These are phyloP conservation scores for Cutaneotrichosporon spelunceum DNA, from an alignment of 1,284 basidiomycete genomes.

Conservation along the genomic window DNA sequence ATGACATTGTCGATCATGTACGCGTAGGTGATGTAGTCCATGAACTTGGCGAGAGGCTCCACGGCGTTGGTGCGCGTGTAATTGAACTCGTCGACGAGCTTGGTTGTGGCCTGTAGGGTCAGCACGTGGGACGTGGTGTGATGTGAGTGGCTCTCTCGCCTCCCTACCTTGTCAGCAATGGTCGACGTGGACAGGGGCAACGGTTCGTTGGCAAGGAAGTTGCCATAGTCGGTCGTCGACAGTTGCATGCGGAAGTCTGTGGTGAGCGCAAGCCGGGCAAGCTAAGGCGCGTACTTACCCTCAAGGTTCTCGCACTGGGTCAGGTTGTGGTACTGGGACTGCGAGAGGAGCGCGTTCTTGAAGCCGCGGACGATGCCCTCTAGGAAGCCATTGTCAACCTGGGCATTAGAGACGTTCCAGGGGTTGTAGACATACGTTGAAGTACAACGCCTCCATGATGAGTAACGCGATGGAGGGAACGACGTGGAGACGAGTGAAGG, in stretches of 20 bases:
- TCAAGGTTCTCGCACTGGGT: constrained; percentile 97
- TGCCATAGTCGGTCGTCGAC: constrained; percentile 95
- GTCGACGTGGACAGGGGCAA: constrained; percentile 92
- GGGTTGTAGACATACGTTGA: constrained; percentile 62
- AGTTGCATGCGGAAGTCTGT: constrained; percentile 88
- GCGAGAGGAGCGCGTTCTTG: constrained; percentile 85
- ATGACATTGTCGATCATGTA: constrained; percentile 99
- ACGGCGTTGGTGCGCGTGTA: constrained; percentile 88
- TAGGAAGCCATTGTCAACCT: constrained; percentile 79
- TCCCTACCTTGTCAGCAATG: constrained; percentile 72
- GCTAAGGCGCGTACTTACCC: constrained; percentile 60
- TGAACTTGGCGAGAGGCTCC: constrained; percentile 83
- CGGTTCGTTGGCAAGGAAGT: constrained; percentile 95
- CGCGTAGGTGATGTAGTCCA: constrained; percentile 95
- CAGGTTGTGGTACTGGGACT: constrained; percentile 86
- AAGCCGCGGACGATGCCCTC: constrained; percentile 94
- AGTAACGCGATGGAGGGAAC: not conserved
- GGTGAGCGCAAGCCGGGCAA: not conserved
- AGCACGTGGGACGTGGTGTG: constrained; percentile 3
- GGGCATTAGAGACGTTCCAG: constrained; percentile 18
- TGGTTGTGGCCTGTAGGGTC: constrained; percentile 67
- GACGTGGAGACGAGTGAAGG: not conserved
- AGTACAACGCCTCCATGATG: constrained; percentile 77
- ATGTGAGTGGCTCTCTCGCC: not conserved
- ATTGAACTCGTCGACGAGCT: constrained; percentile 96